Conservation (phyloP, 2,329 filamentous ascomycete species). For the Talaromyces atroroseus region DNA sequence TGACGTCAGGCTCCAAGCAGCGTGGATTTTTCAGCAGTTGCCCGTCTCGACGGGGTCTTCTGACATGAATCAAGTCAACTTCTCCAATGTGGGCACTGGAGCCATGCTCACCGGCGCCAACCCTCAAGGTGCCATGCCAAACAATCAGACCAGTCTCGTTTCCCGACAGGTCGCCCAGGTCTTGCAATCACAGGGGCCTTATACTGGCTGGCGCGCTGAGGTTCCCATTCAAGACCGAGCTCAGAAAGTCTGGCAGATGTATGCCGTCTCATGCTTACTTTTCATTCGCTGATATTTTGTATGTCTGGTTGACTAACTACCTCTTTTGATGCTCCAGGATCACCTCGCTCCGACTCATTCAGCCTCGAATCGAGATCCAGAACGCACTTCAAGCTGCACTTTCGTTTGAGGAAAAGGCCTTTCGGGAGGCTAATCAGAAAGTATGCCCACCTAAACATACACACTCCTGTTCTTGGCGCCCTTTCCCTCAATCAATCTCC, state of each 20-base stretch:
- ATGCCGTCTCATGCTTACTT: conserved; percentile 17
- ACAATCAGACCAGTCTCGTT: conserved; percentile 33
- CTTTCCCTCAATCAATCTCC: neutral
- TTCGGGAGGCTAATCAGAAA: conserved; percentile 35
- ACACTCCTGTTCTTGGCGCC: neutral
- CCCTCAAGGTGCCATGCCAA: conserved; percentile 28
- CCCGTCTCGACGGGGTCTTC: conserved; percentile 32
- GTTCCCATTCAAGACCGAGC: conserved; percentile 37
- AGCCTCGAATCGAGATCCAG: conserved; percentile 36
- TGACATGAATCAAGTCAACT: conserved; percentile 40
- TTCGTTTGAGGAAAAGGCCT: conserved; percentile 42
- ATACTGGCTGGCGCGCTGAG: conserved; percentile 41
- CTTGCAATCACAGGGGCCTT: conserved; percentile 38
- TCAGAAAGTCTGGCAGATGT: conserved; percentile 42
- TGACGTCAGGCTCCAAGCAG: conserved; percentile 24
- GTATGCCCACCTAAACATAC: conserved; percentile 15
- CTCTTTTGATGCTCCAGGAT: conserved; percentile 25
- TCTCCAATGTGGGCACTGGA: conserved; percentile 31
- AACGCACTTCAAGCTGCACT: conserved; percentile 38
- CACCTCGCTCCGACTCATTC: conserved; percentile 42
- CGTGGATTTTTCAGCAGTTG: conserved; percentile 30
- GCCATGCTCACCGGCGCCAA: conserved; percentile 29
- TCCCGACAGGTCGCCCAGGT: conserved; percentile 35
- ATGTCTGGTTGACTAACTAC: neutral
- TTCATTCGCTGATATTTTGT: conserved; percentile 11